Evolutionary conservation across 805 yeast genomes (phyloP), one percentile per base, ranked within the genome.

Genomic region (Saccharomycopsis amapae): DNA sequence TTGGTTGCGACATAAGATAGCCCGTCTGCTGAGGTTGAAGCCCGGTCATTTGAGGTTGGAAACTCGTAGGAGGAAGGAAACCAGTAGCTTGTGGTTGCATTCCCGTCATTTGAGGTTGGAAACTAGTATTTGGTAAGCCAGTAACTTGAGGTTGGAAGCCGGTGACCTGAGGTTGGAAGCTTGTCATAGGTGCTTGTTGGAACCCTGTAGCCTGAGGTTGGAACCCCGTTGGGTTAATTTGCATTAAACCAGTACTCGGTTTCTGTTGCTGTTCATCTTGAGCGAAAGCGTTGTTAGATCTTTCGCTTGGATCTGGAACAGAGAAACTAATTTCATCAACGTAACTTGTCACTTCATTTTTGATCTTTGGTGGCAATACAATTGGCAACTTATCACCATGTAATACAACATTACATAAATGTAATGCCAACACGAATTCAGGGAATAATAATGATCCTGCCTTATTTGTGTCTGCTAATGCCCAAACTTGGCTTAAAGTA

Each of bases 341-440:
- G 65, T 89, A 84, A 49, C 93, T 82, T 50, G 80, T 75, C 10
- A 90, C 96, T 62, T 90, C 97, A 58, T 83, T 85, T 58, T 71
- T 70, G 66, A 87, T 78, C 51, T 75, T 79, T 18, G 74, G 73
- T 25, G 95, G 96, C 54, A 90, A 65, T 34, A 69, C 71, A 36
- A 68, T 68, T 2, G 97, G 97, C 50, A 89, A 69, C 6, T 80
- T 68, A 54, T 85, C 88, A 31, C 96, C 95, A 55, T 76, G 78
- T 55, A 85, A 70, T 0, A 82, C 83, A 57, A 78, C 64, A 55
- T 85, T 83, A 60, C 95, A 88, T 55, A 90, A 70, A 62, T 88
- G 90, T 71, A 90, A 78, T 15, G 96, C 88, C 53, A 90, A 69
- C 13, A 95, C 95, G 69, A 90, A 90, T 62, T 90, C 97, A 2